phyloP scores from a whole-genome alignment of 768 basidiomycete species.

The Leucosporidium creatinivorum region DNA sequence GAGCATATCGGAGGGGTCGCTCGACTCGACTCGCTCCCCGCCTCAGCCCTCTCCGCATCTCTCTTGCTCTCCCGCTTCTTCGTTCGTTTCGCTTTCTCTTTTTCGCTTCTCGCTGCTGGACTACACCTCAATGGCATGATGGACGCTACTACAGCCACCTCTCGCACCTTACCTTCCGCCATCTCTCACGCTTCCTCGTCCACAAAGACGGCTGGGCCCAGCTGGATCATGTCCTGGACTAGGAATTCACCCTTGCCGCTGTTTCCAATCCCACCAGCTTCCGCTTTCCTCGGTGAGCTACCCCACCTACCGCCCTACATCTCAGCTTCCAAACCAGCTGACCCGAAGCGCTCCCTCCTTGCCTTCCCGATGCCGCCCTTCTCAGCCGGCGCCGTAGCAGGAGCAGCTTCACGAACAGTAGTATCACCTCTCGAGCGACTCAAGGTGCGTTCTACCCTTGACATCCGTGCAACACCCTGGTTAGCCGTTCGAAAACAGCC shows the following conservation, averaged over 20 bases:
- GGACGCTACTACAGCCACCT: no score
- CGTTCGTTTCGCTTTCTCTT: no score
- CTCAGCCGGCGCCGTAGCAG: constrained; percentile 42
- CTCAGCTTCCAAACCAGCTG: background rate
- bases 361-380: background rate
- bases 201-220: background rate
- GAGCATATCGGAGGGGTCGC: no score
- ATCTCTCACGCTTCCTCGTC: no score
- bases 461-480: background rate
- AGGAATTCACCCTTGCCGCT: background rate
- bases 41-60: no score
- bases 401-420: constrained; percentile 70
- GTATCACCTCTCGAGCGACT: constrained; percentile 85
- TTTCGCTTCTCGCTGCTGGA: no score
- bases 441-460: constrained; percentile 41
- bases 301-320: background rate
- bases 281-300: background rate
- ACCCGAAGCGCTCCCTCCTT: background rate
- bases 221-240: background rate
- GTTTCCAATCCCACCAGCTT: background rate
- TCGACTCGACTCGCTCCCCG: no score
- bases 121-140: no score
- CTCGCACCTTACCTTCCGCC: no score
- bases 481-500: background rate
- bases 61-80: no score